Evolutionary conservation across 371 early-diverging fungal genomes (phyloP).

Genomic region (Rhizopus microsporus): DNA sequence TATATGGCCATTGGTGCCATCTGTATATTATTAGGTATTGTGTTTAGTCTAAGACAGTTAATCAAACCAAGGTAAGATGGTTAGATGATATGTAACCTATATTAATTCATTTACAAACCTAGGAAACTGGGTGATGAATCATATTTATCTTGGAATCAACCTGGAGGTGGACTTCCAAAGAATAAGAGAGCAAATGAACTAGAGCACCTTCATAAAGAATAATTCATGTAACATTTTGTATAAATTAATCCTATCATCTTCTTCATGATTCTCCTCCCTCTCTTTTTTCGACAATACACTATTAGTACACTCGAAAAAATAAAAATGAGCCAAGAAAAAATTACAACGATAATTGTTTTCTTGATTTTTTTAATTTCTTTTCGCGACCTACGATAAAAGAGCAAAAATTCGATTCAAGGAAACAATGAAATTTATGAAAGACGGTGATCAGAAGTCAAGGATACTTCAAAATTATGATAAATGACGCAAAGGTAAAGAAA

Average conservation of each 20-base stretch:
- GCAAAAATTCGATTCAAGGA: slow-evolving; percentile 4
- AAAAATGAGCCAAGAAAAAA: not conserved
- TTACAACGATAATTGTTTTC: not conserved
- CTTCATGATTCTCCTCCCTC: too few species aligned
- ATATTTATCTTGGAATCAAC: slow-evolving; percentile 46
- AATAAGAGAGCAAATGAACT: slow-evolving; percentile 11
- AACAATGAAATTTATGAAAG: not conserved
- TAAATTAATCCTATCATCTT: too few species aligned
- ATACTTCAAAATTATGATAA: not conserved
- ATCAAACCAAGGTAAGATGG: slow-evolving; percentile 79
- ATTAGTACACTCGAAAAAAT: not conserved
- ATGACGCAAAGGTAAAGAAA: slow-evolving; percentile 2
- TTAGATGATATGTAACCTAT: not conserved
- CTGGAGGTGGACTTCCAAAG: slow-evolving; percentile 40
- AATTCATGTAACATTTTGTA: not conserved
- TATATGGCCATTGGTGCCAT: slow-evolving; percentile 88
- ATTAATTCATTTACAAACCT: not conserved
- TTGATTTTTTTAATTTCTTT: slow-evolving; percentile 5
- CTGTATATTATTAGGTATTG: slow-evolving; percentile 81
- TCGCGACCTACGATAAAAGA: not conserved
- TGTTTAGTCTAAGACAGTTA: slow-evolving; percentile 83
- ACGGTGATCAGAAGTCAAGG: not conserved
- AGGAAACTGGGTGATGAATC: slow-evolving; percentile 50
- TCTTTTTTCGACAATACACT: not conserved
- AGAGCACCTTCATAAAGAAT: slow-evolving; percentile 23